Evolutionary conservation across 2,329 filamentous ascomycete species (phyloP), one percentile per base, ranked within the genome.

Genomic region (Fusarium nematophilum): DNA sequence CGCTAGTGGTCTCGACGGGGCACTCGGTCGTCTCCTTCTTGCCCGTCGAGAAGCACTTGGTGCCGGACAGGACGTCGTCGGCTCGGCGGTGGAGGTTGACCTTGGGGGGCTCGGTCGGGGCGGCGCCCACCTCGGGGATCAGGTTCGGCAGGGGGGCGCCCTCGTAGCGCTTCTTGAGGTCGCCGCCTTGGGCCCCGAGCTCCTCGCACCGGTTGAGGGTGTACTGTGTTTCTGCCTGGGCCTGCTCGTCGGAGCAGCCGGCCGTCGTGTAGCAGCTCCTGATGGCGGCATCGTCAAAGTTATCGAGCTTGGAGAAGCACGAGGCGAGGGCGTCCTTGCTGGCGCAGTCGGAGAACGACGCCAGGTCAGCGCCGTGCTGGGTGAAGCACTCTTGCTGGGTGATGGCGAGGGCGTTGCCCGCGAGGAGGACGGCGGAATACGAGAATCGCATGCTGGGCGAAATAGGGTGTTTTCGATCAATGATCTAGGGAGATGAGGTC

Each of bases 311-410:
- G 9, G 65, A 56, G 43, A 85, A 72, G 70, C 82, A 85, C 64
- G 72, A 54, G 45, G 71, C 68, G 59, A 84, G 73, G 31, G 76
- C 72, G 51, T 70, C 72, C 52, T 69, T 67, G 64, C 81, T 69
- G 39, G 79, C 81, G 69, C 82, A 84, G 47, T 73, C 72, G 11
- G 80, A 73, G 31, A 72, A 69, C 13, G 53, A 59, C 39, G 79
- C 77, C 42, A 84, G 73, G 43, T 77, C 72, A 18, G 59, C 49
- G 58, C 76, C 73, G 59, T 77, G 71, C 46, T 69, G 57, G 43
- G 70, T 68, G 48, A 84, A 67, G 66, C 81, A 83, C 65, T 76
- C 72, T 60, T 69, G 47, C 48, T 61, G 66, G 33, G 72, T 62
- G 59, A 71, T 49, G 59, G 72, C 69, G 55, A 71, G 65, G 49